Conservation (phyloP, 164 flowering plant genomes). For the Liquidambar formosana region DNA sequence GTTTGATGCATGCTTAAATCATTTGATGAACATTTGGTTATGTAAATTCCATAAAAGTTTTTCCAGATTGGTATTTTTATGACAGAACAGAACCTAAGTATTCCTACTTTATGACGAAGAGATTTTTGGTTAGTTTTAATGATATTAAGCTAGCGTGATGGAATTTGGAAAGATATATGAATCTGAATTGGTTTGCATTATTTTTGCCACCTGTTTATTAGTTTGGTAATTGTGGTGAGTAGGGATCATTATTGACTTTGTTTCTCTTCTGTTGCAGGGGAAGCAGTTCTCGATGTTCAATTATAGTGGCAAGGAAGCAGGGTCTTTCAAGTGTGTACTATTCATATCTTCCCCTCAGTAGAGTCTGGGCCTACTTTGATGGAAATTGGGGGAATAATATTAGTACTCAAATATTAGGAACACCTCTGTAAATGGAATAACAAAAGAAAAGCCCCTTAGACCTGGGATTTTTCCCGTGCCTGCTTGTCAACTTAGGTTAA, state of each 20-base stretch:
- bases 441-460: background rate
- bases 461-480: background rate
- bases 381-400: slow-evolving; percentile 6
- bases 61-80: too few species aligned
- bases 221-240: background rate
- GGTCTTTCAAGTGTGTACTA: slow-evolving; percentile 3
- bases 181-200: background rate
- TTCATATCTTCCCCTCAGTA: background rate
- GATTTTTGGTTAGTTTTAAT: background rate
- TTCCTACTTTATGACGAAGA: background rate
- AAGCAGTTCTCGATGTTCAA: slow-evolving; percentile 28
- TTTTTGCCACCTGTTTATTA: background rate
- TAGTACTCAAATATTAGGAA: background rate
- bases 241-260: background rate
- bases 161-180: too few species aligned
- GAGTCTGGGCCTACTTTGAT: background rate
- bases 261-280: slow-evolving; percentile 28
- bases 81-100: too few species aligned
- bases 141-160: background rate
- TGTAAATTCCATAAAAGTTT: too few species aligned
- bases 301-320: slow-evolving; percentile 9
- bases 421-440: slow-evolving; percentile 16
- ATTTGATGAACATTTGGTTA: too few species aligned
- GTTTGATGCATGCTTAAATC: too few species aligned
- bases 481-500: background rate